phyloP scores from a whole-genome alignment of 352 stramenopile species.

The Pythium dissimile region DNA sequence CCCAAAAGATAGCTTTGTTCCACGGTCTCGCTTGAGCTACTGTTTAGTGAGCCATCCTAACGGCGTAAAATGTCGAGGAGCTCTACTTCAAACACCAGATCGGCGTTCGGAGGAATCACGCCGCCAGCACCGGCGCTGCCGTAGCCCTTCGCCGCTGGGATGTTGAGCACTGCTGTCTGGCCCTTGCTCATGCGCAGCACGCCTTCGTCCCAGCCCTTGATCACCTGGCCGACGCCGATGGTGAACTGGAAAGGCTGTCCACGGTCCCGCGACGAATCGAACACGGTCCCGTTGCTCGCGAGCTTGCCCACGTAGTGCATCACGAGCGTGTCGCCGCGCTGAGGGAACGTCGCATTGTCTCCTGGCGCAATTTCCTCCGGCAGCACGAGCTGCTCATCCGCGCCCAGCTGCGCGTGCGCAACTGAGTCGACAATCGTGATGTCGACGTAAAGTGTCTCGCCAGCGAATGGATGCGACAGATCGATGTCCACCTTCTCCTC shows the following conservation, averaged over 20 bases:
- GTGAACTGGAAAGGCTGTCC: constrained; percentile 78
- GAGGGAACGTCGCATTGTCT: constrained; percentile 62
- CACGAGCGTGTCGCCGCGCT: constrained; percentile 67
- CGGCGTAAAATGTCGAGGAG: constrained; percentile 73
- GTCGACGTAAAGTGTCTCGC: constrained; percentile 75
- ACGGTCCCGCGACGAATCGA: constrained; percentile 76
- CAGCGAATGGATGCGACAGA: constrained; percentile 65
- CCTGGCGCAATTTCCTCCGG: constrained; percentile 61
- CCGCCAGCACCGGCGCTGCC: constrained; percentile 75
- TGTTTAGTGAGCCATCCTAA: not conserved
- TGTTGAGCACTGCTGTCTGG: constrained; percentile 90
- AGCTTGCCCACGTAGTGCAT: constrained; percentile 86
- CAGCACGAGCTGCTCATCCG: constrained; percentile 64
- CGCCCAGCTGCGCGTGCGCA: constrained; percentile 35
- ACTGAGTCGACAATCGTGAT: constrained; percentile 67
- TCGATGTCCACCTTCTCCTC: constrained; percentile 73
- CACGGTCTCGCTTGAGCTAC: too few relatives aligned
- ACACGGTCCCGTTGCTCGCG: constrained; percentile 53
- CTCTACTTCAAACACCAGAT: constrained; percentile 94
- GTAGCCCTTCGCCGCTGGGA: constrained; percentile 93
- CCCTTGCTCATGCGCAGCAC: constrained; percentile 95
- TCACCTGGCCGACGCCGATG: constrained; percentile 86
- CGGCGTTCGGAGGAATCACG: constrained; percentile 89
- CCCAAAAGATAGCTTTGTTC: too few relatives aligned
- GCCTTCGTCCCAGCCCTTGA: constrained; percentile 94